Evolutionary conservation across 371 early-diverging fungal genomes (phyloP), one percentile per base, ranked within the genome.

Genomic region (Chytridium lagenaria): DNA sequence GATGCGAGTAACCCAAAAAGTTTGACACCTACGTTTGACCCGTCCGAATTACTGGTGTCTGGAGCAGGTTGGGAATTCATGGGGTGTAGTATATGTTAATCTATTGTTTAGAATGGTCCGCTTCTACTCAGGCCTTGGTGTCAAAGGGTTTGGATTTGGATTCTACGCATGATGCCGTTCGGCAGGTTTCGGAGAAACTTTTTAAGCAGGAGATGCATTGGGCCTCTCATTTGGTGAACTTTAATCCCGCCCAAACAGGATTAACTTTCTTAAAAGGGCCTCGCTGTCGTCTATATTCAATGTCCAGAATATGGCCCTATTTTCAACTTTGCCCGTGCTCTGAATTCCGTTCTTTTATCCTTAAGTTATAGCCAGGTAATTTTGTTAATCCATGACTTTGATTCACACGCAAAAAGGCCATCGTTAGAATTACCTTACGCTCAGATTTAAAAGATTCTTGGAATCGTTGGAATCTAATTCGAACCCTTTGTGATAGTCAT

Each of bases 181-280:
- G 89, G 16, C 74, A 82, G 36, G 86, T 87, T 61, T 89, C 92
- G 0, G 91, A 92, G 77, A 55, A 85, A 59, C 83, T 88, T 69
- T 67, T 93, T 52, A 85, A 83, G 39, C 93, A 91, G 77, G 90
- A 93, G 76, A 72, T 90, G 26, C 85, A 88, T 2, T 94, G 92
- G 92, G 89, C 88, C 0, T 78, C 89, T 16, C 92, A 94, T 77
- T 75, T 93, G 33, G 90, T 61, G 10, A 10, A 12, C 15, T 7
- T 31, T 26, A 5, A 22, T 52, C 12, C 26, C 23, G 5, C 61
- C 34, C 12, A 7, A 23, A 28, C n/a, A 3, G 36, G 61, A 2
- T 15, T 61, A 37, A 61, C 30, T 5, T 52, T 12, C 16, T 33
- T 34, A 7, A 15, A 5, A 61, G 61, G 61, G 91, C 5, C 73